Conservation (phyloP, 148 eudicot species). For the Camellia granthamiana region DNA sequence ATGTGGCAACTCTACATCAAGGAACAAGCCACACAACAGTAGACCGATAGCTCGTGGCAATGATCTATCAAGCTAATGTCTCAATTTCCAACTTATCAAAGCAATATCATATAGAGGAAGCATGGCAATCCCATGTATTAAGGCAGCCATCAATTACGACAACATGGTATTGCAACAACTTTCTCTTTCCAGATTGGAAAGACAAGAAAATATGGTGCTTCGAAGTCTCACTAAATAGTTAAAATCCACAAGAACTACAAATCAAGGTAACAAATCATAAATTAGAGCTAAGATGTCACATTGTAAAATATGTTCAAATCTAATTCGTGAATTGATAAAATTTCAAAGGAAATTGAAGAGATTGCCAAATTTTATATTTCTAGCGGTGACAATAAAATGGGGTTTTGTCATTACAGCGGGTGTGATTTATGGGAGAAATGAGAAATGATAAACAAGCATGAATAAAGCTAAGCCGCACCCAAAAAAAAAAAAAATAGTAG, state of each 20-base stretch:
- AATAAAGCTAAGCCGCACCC: not conserved
- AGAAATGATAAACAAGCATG: not conserved
- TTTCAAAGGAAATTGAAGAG: not conserved
- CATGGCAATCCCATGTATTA: not conserved
- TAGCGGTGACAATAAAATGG: not conserved
- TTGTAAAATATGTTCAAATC: not conserved
- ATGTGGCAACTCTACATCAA: not conserved
- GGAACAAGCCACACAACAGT: not conserved
- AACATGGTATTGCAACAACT: not conserved
- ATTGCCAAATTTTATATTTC: not conserved
- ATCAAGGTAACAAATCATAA: not conserved
- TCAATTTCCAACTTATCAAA: not conserved
- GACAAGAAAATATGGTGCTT: not conserved
- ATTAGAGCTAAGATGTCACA: not conserved
- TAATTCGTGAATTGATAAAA: not conserved
- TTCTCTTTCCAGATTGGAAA: not conserved
- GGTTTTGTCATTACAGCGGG: not conserved
- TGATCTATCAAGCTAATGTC: not conserved
- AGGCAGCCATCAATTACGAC: not conserved
- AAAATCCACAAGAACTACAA: not conserved
- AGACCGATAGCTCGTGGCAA: not conserved
- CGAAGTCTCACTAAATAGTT: not conserved
- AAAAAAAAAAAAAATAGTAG: not conserved
- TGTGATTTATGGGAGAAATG: constrained; percentile 1
- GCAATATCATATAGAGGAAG: not conserved